Base-by-base conservation (phyloP, 2,329 filamentous ascomycete species). In the Colletotrichum sp. region DNA sequence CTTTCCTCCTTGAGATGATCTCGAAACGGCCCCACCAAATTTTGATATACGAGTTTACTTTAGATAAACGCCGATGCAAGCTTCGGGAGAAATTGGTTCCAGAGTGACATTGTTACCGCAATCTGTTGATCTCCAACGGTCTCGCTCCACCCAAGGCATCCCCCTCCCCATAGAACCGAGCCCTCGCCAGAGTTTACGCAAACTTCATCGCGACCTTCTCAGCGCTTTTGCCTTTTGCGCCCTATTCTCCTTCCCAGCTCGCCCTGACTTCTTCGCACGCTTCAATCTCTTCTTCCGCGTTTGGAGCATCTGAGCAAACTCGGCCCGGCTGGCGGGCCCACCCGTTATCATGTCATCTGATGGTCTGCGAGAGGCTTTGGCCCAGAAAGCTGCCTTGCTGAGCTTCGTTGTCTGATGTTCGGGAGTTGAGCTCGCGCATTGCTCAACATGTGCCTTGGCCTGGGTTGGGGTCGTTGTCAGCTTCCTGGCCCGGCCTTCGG, bases 31-130 rank as follows among this genome's bases (percentile, higher is more conserved):
- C 70, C 70, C 70, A 68, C 64, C 74, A 65, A 69, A 75, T 68
- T 75, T 60, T 69, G 18, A 72, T 72, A 72, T 75, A 75, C 73
- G 73, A 75, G 69, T 67, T 67, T 72, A 72, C 73, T 67, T 64
- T 39, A 71, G 68, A 68, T 75, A 69, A 68, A 73, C 70, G 56
- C 70, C 70, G 70, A 74, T 75, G 74, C 70, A 75, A 69, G 73
- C 70, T 58, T 73, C 70, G 73, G 73, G 70, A 68, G 70, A 65
- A 60, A 65, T 60, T 75, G 70, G 68, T 65, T 58, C 70, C 58
- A 39, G 34, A 73, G 74, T 75, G 64, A 32, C 34, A 69, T 69
- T 65, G 64, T 48, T 36, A 13, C 64, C 43, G 32, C 55, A 72
- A 56, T 75, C 43, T 75, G 73, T 61, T 75, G 73, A 75, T 75